These are phyloP conservation scores for Knoxdaviesia capensis DNA, from an alignment of 2,329 filamentous ascomycete species.

Conservation along the genomic window DNA sequence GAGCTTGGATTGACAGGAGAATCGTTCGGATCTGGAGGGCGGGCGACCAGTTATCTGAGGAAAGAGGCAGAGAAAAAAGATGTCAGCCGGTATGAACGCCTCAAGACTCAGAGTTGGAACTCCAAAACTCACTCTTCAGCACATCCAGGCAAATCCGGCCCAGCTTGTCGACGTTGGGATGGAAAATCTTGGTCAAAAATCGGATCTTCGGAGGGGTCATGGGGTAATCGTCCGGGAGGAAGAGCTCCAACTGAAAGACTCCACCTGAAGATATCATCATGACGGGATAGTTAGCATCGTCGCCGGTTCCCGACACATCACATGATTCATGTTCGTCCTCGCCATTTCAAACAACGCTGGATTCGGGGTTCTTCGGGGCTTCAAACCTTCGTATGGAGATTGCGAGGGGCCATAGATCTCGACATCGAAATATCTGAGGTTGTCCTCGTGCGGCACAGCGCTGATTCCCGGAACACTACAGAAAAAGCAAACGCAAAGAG, in stretches of 20 bases:
- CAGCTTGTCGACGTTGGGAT: conserved; percentile 95
- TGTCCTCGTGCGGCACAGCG: conserved; percentile 88
- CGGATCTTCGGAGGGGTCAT: conserved; percentile 98
- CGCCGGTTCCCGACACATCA: background rate
- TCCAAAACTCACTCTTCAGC: conserved; percentile 55
- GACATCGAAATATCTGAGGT: conserved; percentile 95
- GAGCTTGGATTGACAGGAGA: conserved; percentile 91
- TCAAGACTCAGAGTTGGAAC: background rate
- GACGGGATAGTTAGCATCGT: background rate
- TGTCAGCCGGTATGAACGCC: conserved; percentile 4
- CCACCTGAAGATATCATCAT: conserved; percentile 28
- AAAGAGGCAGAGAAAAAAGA: background rate
- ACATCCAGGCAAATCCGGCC: conserved; percentile 95
- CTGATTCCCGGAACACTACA: conserved; percentile 84
- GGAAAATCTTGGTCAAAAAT: conserved; percentile 97
- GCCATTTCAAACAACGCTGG: too few relatives aligned
- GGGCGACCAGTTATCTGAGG: conserved; percentile 88
- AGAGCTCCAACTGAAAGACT: conserved; percentile 91
- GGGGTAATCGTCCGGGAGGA: conserved; percentile 94
- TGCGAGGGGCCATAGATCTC: conserved; percentile 82
- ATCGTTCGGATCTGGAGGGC: conserved; percentile 96
- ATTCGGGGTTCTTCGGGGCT: background rate
- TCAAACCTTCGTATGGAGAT: conserved; percentile 81
- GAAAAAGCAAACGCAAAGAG: conserved; percentile 1
- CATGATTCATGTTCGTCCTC: background rate